phyloP scores from a whole-genome alignment of 306 rosid species.

The Nissolia schottii region DNA sequence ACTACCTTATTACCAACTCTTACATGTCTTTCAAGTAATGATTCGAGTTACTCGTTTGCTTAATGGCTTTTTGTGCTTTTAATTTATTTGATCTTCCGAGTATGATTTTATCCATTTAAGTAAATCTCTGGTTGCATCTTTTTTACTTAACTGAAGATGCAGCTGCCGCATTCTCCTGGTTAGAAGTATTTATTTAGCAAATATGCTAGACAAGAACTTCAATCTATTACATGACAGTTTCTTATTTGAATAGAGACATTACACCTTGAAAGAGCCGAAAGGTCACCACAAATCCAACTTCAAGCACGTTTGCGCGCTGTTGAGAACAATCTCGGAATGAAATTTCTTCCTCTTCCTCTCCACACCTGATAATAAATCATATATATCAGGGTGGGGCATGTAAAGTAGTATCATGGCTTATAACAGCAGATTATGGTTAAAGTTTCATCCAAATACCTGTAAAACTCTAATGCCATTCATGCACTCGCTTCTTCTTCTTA shows the following conservation, averaged over 20 bases:
- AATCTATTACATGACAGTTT: neutral
- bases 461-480: conserved; percentile 3
- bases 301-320: conserved; percentile 3
- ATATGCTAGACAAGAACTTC: neutral
- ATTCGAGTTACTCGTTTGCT: neutral
- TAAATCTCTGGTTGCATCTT: neutral
- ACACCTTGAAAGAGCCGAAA: neutral
- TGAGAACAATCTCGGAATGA: neutral
- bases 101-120: neutral
- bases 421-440: neutral
- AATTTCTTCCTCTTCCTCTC: conserved; percentile 17
- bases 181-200: neutral
- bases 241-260: neutral
- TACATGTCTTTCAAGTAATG: neutral
- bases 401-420: neutral
- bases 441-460: conserved; percentile 18
- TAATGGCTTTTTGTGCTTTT: neutral
- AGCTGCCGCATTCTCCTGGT: neutral
- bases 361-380: conserved; percentile 28
- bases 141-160: neutral
- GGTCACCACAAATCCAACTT: neutral
- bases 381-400: neutral
- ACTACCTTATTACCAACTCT: neutral
- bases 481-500: conserved; percentile 27
- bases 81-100: neutral